Conservation (phyloP, 2,329 filamentous ascomycete genomes). For the Alternaria solani region DNA sequence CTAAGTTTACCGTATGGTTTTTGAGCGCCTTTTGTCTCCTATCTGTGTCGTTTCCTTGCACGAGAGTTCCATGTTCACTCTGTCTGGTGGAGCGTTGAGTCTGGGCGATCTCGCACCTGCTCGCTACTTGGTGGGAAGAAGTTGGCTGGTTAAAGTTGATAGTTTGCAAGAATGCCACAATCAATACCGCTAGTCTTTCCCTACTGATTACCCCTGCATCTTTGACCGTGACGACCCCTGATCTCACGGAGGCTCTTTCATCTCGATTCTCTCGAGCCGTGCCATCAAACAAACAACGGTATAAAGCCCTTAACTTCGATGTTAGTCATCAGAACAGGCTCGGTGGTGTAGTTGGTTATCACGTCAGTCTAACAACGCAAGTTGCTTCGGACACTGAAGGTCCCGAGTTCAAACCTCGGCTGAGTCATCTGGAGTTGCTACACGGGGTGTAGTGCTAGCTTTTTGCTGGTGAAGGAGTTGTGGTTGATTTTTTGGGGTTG, state of each 20-base stretch:
- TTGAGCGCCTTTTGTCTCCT: slow-evolving; percentile 5
- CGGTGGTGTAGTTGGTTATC: slow-evolving; percentile 59
- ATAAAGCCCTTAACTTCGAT: accelerated
- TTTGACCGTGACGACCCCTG: neutral
- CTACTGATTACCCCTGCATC: too few relatives aligned
- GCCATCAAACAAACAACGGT: neutral
- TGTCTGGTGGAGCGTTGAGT: neutral
- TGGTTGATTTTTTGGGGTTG: neutral
- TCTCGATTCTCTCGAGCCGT: too few relatives aligned
- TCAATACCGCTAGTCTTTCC: neutral
- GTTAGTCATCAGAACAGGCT: slow-evolving; percentile 21
- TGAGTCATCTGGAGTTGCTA: slow-evolving; percentile 18
- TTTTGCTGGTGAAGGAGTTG: neutral
- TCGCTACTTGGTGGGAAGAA: slow-evolving; percentile 1
- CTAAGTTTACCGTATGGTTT: slow-evolving; percentile 5
- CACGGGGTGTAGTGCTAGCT: neutral
- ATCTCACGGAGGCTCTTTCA: neutral
- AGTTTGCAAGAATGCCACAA: slow-evolving; percentile 10
- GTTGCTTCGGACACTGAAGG: slow-evolving; percentile 21
- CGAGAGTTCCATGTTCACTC: slow-evolving; percentile 52
- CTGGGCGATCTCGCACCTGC: neutral
- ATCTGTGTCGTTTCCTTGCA: slow-evolving; percentile 39
- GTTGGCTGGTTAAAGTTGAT: slow-evolving; percentile 6
- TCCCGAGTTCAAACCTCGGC: slow-evolving; percentile 27
- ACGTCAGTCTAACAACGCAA: slow-evolving; percentile 55